Evolutionary conservation across 2,329 filamentous ascomycete genomes (phyloP).

Genomic region (Dothistroma septosporum): DNA sequence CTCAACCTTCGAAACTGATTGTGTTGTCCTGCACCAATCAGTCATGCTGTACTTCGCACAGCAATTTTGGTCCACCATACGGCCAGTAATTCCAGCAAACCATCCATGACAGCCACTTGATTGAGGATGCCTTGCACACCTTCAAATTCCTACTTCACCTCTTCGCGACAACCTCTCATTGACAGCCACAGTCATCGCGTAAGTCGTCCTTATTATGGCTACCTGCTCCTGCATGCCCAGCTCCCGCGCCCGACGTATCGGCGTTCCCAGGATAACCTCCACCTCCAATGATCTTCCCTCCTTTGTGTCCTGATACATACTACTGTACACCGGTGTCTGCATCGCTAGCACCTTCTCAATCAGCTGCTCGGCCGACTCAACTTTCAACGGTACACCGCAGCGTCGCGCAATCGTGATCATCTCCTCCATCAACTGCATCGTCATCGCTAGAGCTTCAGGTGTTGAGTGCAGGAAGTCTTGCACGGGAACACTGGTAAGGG

Average conservation of each 20-base stretch:
- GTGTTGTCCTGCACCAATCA: too few species aligned
- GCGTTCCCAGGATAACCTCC: constrained; percentile 46
- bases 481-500: constrained; percentile 42
- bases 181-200: constrained; percentile 30
- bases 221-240: constrained; percentile 37
- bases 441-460: constrained; percentile 38
- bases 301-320: constrained; percentile 45
- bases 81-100: too few species aligned
- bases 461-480: constrained; percentile 43
- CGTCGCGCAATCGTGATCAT: constrained; percentile 40
- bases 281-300: constrained; percentile 43
- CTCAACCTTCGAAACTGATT: too few species aligned
- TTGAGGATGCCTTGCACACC: too few species aligned
- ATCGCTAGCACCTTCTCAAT: constrained; percentile 40
- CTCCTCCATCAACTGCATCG: constrained; percentile 41
- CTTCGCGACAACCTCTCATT: constrained; percentile 20
- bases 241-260: constrained; percentile 39
- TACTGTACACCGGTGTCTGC: constrained; percentile 39
- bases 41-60: too few species aligned
- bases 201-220: constrained; percentile 40
- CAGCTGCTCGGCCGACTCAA: constrained; percentile 38
- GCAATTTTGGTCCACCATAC: too few species aligned
- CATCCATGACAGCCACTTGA: too few species aligned
- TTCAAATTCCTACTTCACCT: background rate
- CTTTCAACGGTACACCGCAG: constrained; percentile 38